phyloP scores from a whole-genome alignment of 306 rosid species.

The Cucumis hystrix region DNA sequence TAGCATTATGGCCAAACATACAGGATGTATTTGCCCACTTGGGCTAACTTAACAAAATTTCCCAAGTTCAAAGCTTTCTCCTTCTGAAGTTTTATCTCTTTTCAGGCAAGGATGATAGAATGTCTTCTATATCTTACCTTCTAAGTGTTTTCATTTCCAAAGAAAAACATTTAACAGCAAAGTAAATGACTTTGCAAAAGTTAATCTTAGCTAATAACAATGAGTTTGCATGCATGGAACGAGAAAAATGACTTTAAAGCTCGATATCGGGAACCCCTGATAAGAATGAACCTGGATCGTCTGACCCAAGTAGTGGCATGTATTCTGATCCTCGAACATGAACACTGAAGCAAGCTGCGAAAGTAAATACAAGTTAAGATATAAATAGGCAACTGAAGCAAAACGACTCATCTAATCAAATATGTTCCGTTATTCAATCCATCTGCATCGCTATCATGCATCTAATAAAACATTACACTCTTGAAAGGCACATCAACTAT shows the following conservation, averaged over 20 bases:
- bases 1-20: neutral
- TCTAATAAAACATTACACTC: neutral
- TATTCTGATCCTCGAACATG: conserved; percentile 95
- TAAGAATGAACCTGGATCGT: conserved; percentile 60
- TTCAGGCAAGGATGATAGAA: neutral
- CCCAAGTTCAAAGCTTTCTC: neutral
- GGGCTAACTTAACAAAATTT: neutral
- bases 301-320: conserved; percentile 62
- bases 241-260: conserved; percentile 31
- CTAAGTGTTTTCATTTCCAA: neutral
- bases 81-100: neutral
- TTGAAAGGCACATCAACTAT: neutral
- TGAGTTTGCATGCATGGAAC: neutral
- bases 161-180: neutral
- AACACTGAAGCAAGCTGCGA: conserved; percentile 85
- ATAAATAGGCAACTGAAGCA: neutral
- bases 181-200: neutral
- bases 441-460: neutral
- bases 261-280: conserved; percentile 61
- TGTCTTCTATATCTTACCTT: neutral
- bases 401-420: neutral
- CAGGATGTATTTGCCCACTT: neutral
- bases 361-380: conserved; percentile 3
- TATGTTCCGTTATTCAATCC: neutral
- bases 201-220: neutral